phyloP scores from a whole-genome alignment of 73 alveolate species.

The Paramecium bursaria region DNA sequence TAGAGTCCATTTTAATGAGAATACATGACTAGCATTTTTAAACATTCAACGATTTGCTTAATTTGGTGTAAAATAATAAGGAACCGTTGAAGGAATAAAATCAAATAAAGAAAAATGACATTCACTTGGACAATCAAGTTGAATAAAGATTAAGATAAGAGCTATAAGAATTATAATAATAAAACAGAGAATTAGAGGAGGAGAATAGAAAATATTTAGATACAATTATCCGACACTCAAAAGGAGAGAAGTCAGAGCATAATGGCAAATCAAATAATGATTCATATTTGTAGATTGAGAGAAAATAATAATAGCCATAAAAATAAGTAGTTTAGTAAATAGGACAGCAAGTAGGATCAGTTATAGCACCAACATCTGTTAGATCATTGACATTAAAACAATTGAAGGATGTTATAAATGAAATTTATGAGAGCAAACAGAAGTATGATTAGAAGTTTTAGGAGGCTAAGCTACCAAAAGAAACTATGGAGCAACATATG shows the following conservation, averaged over 20 bases:
- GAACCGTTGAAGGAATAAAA: slow-evolving; percentile 48
- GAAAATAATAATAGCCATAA: background rate
- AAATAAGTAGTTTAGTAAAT: background rate
- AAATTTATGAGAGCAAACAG: slow-evolving; percentile 87
- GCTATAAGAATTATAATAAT: slow-evolving; percentile 57
- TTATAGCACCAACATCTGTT: slow-evolving; percentile 44
- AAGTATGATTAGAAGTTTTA: slow-evolving; percentile 91
- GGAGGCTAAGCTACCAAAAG: slow-evolving; percentile 92
- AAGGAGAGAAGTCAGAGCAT: slow-evolving; percentile 14
- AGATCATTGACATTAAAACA: slow-evolving; percentile 82
- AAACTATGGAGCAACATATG: slow-evolving; percentile 97
- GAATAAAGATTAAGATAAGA: slow-evolving; percentile 66
- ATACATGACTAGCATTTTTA: slow-evolving; percentile 61
- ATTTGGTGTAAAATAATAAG: slow-evolving; percentile 9
- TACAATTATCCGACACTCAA: slow-evolving; percentile 56
- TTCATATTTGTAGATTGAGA: slow-evolving; percentile 33
- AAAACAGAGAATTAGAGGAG: slow-evolving; percentile 55
- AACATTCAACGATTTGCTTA: slow-evolving; percentile 53
- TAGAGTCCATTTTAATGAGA: slow-evolving; percentile 65
- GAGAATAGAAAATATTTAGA: slow-evolving; percentile 76
- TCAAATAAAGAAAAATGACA: slow-evolving; percentile 26
- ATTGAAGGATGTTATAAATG: slow-evolving; percentile 87
- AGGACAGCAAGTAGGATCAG: background rate
- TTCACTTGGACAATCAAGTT: slow-evolving; percentile 25
- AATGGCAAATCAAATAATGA: background rate